phyloP scores from a whole-genome alignment of 805 yeast species.

The Barnettozyma wickerhamii region DNA sequence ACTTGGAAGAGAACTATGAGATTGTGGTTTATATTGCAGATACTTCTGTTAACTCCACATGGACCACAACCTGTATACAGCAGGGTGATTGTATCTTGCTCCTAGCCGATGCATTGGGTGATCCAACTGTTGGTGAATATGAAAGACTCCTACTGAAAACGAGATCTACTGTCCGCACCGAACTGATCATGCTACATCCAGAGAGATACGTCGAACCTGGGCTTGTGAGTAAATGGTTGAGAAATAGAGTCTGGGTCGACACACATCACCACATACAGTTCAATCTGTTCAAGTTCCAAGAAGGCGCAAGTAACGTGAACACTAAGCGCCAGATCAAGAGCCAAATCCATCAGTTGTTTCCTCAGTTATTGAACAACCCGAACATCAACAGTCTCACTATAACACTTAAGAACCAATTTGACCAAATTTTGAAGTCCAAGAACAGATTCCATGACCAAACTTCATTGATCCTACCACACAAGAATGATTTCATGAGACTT shows the following conservation, averaged over 20 bases:
- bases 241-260: constrained; percentile 84
- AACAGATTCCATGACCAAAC: constrained; percentile 22
- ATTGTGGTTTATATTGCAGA: constrained; percentile 90
- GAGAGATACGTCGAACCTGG: constrained; percentile 84
- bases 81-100: constrained; percentile 94
- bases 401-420: constrained; percentile 33
- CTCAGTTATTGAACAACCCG: constrained; percentile 13
- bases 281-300: constrained; percentile 27
- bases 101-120: constrained; percentile 76
- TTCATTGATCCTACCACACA: constrained; percentile 44
- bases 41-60: constrained; percentile 71
- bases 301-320: not conserved
- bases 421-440: constrained; percentile 30
- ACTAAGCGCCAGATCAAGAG: not conserved
- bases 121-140: constrained; percentile 77
- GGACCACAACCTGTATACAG: constrained; percentile 90
- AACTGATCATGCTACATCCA: constrained; percentile 77
- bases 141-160: constrained; percentile 71
- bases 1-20: constrained; percentile 83
- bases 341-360: constrained; percentile 8
- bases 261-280: constrained; percentile 91
- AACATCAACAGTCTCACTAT: constrained; percentile 15
- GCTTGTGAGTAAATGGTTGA: constrained; percentile 78
- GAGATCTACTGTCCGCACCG: constrained; percentile 84
- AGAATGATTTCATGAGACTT: constrained; percentile 82